Percentiles rank a stretch among this genome's conserved stretches.
phyloP scores from a whole-genome alignment of 192 early-diverging fungal species.

The Ambispora gerdemannii region DNA sequence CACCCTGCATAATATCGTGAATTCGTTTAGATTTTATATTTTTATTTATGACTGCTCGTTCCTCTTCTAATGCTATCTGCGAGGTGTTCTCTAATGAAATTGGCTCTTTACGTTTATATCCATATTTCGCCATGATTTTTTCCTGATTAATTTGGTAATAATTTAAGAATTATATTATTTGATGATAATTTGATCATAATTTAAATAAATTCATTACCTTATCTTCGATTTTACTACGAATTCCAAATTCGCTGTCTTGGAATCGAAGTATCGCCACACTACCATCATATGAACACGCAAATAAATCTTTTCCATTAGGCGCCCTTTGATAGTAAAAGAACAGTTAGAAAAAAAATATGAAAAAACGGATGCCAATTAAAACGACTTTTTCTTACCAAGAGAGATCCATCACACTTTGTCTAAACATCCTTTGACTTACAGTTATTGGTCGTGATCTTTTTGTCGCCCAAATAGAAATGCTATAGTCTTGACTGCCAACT shows the following conservation, averaged over 20 bases:
- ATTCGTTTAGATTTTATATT: conserved; percentile 26
- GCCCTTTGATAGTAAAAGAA: conserved; percentile 47
- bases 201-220: conserved; percentile 46
- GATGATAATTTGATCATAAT: background rate
- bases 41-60: conserved; percentile 32
- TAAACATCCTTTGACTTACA: conserved; percentile 69
- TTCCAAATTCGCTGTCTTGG: conserved; percentile 63
- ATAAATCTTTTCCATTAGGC: conserved; percentile 67
- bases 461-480: conserved; percentile 87
- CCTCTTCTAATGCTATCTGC: conserved; percentile 68
- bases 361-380: background rate
- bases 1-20: conserved; percentile 35
- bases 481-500: conserved; percentile 85
- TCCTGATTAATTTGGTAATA: conserved; percentile 30
- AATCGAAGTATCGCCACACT: conserved; percentile 76
- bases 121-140: conserved; percentile 47
- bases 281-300: conserved; percentile 91
- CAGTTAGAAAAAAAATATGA: background rate
- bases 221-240: conserved; percentile 58
- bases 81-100: conserved; percentile 57
- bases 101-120: conserved; percentile 42
- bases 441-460: conserved; percentile 67
- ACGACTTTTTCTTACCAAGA: conserved; percentile 58
- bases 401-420: conserved; percentile 82
- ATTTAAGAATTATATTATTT: background rate